Evolutionary conservation across 805 yeast genomes (phyloP).

Genomic region (Naumovozyma baii): DNA sequence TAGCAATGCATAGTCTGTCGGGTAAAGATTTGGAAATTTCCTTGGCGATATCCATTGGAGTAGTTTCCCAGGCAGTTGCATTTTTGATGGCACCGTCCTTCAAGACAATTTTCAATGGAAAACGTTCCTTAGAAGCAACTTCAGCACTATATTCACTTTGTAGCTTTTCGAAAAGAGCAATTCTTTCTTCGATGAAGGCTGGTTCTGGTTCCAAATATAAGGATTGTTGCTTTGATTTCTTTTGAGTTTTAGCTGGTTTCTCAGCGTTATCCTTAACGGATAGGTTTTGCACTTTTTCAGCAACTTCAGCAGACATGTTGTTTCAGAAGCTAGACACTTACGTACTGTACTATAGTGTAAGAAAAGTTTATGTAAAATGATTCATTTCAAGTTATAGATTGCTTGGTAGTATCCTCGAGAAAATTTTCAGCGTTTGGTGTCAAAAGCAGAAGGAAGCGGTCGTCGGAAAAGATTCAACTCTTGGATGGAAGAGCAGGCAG

Average conservation of each 20-base stretch:
- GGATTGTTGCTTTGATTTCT: slow-evolving; percentile 37
- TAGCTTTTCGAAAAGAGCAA: slow-evolving; percentile 67
- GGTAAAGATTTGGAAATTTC: slow-evolving; percentile 77
- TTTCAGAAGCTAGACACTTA: no score
- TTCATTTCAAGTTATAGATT: no score
- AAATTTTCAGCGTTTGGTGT: not conserved
- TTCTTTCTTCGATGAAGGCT: slow-evolving; percentile 71
- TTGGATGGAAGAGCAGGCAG: no score
- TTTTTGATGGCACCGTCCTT: slow-evolving; percentile 76
- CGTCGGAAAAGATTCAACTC: not conserved
- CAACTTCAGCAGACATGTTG: slow-evolving; percentile 21
- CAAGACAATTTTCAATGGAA: slow-evolving; percentile 66
- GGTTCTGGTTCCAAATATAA: slow-evolving; percentile 67
- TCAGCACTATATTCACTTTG: slow-evolving; percentile 69
- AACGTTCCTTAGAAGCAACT: slow-evolving; percentile 51
- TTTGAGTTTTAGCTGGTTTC: slow-evolving; percentile 25
- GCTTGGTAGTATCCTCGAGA: not conserved
- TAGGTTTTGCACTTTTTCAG: slow-evolving; percentile 35
- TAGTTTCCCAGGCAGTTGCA: slow-evolving; percentile 81
- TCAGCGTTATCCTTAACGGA: slow-evolving; percentile 29
- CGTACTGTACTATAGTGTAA: no score
- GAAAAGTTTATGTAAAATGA: no score
- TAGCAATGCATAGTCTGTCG: slow-evolving; percentile 84
- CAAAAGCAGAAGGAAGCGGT: not conserved
- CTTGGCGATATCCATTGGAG: slow-evolving; percentile 79